Percentiles rank a stretch among this genome's conserved stretches.
Conservation (phyloP, 768 basidiomycete species). For the Suillus variegatus region DNA sequence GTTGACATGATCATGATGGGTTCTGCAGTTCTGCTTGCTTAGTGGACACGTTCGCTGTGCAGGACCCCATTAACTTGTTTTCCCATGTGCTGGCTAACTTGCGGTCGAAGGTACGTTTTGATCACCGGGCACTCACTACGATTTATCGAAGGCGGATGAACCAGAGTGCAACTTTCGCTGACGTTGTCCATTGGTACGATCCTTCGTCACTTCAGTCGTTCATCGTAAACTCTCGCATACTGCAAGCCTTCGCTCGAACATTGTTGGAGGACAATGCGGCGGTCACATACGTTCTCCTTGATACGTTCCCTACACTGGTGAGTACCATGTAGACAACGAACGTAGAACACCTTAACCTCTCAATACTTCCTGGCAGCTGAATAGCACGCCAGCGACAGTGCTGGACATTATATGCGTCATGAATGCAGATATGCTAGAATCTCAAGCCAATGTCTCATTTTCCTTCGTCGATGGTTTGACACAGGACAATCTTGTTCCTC, state of each 20-base stretch:
- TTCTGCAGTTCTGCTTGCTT: slow-evolving; percentile 48
- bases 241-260: slow-evolving; percentile 15
- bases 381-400: slow-evolving; percentile 15
- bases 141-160: not conserved
- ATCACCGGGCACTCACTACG: not conserved
- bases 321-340: slow-evolving; percentile 4
- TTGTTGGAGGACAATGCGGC: slow-evolving; percentile 10
- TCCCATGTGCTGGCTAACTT: slow-evolving; percentile 39
- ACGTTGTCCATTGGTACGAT: slow-evolving; percentile 49
- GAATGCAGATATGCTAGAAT: slow-evolving; percentile 7
- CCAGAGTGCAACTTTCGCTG: slow-evolving; percentile 35
- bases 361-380: slow-evolving; percentile 16
- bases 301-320: slow-evolving; percentile 21
- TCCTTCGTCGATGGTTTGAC: slow-evolving; percentile 31
- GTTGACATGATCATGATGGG: not conserved
- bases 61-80: slow-evolving; percentile 35
- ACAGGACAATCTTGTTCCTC: slow-evolving; percentile 41
- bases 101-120: slow-evolving; percentile 37
- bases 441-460: slow-evolving; percentile 21
- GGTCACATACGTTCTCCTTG: slow-evolving; percentile 23
- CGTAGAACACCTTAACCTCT: not conserved
- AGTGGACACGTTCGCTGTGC: slow-evolving; percentile 46
- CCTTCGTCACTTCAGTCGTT: slow-evolving; percentile 52
- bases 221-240: slow-evolving; percentile 44
- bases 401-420: slow-evolving; percentile 16